Conservation (phyloP, 164 flowering plant species). For the Vitis cinerea region DNA sequence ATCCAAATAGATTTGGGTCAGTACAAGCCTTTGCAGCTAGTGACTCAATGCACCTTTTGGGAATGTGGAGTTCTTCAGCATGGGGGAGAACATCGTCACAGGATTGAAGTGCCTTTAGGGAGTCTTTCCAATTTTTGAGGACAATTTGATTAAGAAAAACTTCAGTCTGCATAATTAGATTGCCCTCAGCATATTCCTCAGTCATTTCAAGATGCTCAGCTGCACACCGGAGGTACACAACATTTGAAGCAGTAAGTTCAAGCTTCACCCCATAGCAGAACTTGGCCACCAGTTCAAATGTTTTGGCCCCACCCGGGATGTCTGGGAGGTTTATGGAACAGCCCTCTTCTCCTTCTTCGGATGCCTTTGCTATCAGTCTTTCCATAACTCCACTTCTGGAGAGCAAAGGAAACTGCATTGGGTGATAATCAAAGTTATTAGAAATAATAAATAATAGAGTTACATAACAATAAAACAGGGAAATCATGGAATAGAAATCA, state of each 20-base stretch:
- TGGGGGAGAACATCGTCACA: constrained; percentile 71
- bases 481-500: too few species aligned
- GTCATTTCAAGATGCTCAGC: constrained; percentile 88
- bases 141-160: constrained; percentile 78
- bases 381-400: constrained; percentile 88
- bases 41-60: constrained; percentile 74
- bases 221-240: constrained; percentile 81
- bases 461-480: background rate
- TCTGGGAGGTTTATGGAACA: constrained; percentile 55
- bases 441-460: background rate
- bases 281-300: constrained; percentile 87
- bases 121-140: constrained; percentile 81
- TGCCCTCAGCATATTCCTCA: constrained; percentile 86
- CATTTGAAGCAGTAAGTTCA: constrained; percentile 86
- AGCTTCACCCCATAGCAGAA: constrained; percentile 94
- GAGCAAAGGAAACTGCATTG: constrained; percentile 84
- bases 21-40: constrained; percentile 72
- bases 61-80: constrained; percentile 76
- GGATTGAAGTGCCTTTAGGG: constrained; percentile 72
- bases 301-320: constrained; percentile 81
- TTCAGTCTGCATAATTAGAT: constrained; percentile 72
- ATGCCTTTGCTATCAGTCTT: constrained; percentile 65
- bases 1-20: constrained; percentile 83
- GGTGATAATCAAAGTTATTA: constrained; percentile 2
- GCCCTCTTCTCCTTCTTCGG: constrained; percentile 55